Percentiles rank a stretch among this genome's conserved stretches.
phyloP scores from a whole-genome alignment of 1,139 yeast species.

The Suzukiozyma palmioleophila region DNA sequence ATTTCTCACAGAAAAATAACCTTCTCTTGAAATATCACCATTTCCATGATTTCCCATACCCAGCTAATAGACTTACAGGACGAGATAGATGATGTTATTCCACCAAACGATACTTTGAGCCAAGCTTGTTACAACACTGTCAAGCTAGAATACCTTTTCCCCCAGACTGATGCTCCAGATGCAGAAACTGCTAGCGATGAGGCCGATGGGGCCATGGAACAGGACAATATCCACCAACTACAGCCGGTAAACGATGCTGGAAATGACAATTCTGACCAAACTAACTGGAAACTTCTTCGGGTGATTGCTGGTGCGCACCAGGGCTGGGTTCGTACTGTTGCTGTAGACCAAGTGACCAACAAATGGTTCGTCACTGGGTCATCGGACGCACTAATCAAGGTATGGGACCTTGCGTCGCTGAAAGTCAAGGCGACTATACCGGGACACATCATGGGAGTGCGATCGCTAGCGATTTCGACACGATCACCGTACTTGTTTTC shows the following conservation, averaged over 20 bases:
- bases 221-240: background rate
- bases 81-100: slow-evolving; percentile 19
- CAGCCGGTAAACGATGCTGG: slow-evolving; percentile 3
- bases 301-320: slow-evolving; percentile 81
- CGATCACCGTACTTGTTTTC: slow-evolving; percentile 86
- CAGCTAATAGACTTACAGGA: slow-evolving; percentile 13
- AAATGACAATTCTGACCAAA: background rate
- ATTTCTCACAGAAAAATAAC: slow-evolving; percentile 1
- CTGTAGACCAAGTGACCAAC: slow-evolving; percentile 77
- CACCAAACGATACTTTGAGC: slow-evolving; percentile 27
- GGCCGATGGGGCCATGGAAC: background rate
- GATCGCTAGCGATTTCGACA: slow-evolving; percentile 68
- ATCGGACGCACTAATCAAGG: slow-evolving; percentile 79
- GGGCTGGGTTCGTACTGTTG: slow-evolving; percentile 85
- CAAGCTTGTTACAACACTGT: slow-evolving; percentile 29
- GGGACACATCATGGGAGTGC: slow-evolving; percentile 88
- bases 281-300: slow-evolving; percentile 60
- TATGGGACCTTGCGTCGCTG: slow-evolving; percentile 86
- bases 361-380: slow-evolving; percentile 93
- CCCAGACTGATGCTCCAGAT: slow-evolving; percentile 1
- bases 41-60: slow-evolving; percentile 8
- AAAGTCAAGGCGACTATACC: slow-evolving; percentile 69
- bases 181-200: slow-evolving; percentile 1
- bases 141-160: slow-evolving; percentile 22
- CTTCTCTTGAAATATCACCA: too few species aligned